Conservation (phyloP, 495 filamentous ascomycete species). For the Trichoderma reesei region DNA sequence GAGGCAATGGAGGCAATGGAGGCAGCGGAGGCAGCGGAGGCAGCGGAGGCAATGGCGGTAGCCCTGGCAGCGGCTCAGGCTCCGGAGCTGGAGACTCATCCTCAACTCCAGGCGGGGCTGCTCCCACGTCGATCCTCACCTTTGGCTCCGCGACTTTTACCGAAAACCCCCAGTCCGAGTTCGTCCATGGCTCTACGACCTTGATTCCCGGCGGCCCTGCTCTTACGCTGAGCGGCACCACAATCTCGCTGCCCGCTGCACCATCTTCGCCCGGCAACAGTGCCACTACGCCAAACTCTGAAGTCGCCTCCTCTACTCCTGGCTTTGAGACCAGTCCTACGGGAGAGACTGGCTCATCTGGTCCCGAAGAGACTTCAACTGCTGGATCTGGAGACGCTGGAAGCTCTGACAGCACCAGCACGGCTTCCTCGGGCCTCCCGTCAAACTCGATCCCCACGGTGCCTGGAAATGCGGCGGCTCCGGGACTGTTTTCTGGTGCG, state of each 20-base stretch:
- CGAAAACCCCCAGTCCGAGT: not conserved
- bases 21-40: not conserved
- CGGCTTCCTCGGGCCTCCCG: not conserved
- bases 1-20: not conserved
- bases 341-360: not conserved
- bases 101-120: not conserved
- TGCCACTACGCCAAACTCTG: not conserved
- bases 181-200: not conserved
- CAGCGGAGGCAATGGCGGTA: not conserved
- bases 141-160: not conserved
- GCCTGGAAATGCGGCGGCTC: not conserved
- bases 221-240: not conserved
- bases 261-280: not conserved
- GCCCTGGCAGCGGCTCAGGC: not conserved
- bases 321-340: not conserved
- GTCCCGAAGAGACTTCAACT: not conserved
- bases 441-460: not conserved
- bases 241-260: not conserved
- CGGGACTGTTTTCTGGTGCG: not conserved
- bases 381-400: not conserved
- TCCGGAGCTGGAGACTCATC: not conserved
- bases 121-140: not conserved
- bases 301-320: not conserved
- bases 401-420: not conserved
- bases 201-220: not conserved